Evolutionary conservation across 257 asterid genomes (phyloP).

Genomic region (Penstemon davidsonii): DNA sequence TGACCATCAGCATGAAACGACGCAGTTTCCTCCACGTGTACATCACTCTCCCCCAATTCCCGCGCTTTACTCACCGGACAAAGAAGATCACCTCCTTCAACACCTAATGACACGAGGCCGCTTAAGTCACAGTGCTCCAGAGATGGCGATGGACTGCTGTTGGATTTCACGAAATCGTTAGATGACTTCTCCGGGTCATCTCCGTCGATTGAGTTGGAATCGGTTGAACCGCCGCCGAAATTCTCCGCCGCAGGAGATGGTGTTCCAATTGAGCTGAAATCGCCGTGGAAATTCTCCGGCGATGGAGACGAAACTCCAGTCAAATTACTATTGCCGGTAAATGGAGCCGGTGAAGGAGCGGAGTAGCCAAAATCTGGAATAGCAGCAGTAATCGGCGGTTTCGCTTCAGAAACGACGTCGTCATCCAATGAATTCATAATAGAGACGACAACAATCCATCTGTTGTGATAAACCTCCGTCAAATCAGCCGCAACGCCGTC

Average conservation of each 20-base stretch:
- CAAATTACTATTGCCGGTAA: background rate
- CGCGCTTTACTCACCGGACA: slow-evolving; percentile 43
- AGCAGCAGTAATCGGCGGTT: slow-evolving; percentile 1
- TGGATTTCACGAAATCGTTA: slow-evolving; percentile 13
- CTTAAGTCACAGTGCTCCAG: slow-evolving; percentile 34
- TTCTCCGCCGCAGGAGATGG: slow-evolving; percentile 12
- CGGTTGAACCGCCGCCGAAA: background rate
- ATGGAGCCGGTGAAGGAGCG: slow-evolving; percentile 28
- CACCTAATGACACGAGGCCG: slow-evolving; percentile 30
- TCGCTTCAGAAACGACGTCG: slow-evolving; percentile 20
- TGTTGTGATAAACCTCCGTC: slow-evolving; percentile 59
- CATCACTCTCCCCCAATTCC: slow-evolving; percentile 30
- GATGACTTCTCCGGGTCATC: background rate
- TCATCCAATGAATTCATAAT: slow-evolving; percentile 51
- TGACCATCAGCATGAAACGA: slow-evolving; percentile 35
- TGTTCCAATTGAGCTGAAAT: background rate
- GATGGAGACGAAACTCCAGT: slow-evolving; percentile 7
- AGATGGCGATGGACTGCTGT: slow-evolving; percentile 17
- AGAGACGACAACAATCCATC: slow-evolving; percentile 64
- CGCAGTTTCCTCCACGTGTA: slow-evolving; percentile 32
- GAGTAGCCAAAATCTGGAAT: background rate
- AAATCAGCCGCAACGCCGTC: slow-evolving; percentile 45
- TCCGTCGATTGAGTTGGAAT: background rate
- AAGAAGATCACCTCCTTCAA: slow-evolving; percentile 52
- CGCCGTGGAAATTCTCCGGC: background rate